phyloP scores from a whole-genome alignment of 768 basidiomycete genomes.

The Lactifluus volemus region DNA sequence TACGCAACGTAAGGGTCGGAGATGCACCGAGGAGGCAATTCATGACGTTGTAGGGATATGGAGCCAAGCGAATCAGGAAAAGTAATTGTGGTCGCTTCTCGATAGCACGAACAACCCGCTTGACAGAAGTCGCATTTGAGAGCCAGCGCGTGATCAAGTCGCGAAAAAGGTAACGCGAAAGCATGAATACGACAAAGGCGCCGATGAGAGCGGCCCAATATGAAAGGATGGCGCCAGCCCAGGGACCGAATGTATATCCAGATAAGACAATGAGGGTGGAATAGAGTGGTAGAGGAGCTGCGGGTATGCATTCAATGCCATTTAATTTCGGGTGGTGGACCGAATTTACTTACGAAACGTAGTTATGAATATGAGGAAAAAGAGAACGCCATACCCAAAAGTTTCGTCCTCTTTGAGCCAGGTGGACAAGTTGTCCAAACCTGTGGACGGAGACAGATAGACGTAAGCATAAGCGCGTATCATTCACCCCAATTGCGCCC shows the following conservation, averaged over 20 bases:
- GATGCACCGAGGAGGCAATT: conserved; percentile 88
- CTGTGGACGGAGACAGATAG: conserved; percentile 32
- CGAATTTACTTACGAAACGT: conserved; percentile 62
- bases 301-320: conserved; percentile 5
- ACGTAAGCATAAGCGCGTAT: conserved; percentile 17
- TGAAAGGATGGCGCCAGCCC: conserved; percentile 77
- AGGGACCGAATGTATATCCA: conserved; percentile 84
- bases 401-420: conserved; percentile 67
- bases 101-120: conserved; percentile 77
- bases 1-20: conserved; percentile 68
- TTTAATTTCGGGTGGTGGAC: conserved; percentile 16
- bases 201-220: conserved; percentile 82
- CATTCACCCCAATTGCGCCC: not conserved
- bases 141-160: conserved; percentile 67
- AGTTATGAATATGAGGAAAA: conserved; percentile 74
- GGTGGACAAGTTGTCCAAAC: conserved; percentile 71
- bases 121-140: conserved; percentile 58
- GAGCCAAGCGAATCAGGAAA: conserved; percentile 87
- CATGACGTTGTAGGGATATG: conserved; percentile 91
- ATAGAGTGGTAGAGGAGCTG: conserved; percentile 87
- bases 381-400: conserved; percentile 72
- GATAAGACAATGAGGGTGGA: conserved; percentile 89
- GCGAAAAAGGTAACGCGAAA: conserved; percentile 68
- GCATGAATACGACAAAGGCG: conserved; percentile 72
- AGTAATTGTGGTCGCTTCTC: conserved; percentile 82